These are phyloP conservation scores for Fragosphaeria purpurea DNA, from an alignment of 2,329 filamentous ascomycete species.

Conservation along the genomic window DNA sequence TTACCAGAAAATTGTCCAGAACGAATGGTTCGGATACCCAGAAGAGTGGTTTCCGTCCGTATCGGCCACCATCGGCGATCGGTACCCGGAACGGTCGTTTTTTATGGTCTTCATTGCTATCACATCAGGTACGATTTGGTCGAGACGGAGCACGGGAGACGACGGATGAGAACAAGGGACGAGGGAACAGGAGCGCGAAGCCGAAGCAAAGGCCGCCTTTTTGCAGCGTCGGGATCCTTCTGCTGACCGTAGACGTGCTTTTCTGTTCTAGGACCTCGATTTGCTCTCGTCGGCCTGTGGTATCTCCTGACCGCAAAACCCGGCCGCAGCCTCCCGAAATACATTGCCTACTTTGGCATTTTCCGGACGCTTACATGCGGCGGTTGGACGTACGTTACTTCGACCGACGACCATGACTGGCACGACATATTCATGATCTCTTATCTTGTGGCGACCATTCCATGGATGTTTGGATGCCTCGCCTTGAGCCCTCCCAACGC, in stretches of 20 bases:
- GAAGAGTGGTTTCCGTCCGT: conserved; percentile 96
- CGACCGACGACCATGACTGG: conserved; percentile 96
- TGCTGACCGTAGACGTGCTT: background rate
- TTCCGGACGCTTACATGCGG: conserved; percentile 89
- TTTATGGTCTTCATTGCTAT: conserved; percentile 97
- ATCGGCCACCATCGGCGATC: conserved; percentile 92
- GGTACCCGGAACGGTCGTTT: conserved; percentile 90
- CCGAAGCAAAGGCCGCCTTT: too few relatives aligned
- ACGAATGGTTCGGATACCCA: conserved; percentile 90
- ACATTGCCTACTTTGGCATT: conserved; percentile 68
- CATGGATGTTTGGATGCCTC: conserved; percentile 89
- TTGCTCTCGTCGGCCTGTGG: conserved; percentile 83
- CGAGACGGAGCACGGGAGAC: too few relatives aligned
- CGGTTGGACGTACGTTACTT: conserved; percentile 97
- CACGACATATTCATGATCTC: conserved; percentile 99
- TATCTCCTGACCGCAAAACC: conserved; percentile 77
- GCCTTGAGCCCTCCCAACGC: conserved; percentile 78
- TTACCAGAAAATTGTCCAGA: conserved; percentile 95
- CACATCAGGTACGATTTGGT: conserved; percentile 58
- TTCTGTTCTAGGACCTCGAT: conserved; percentile 59
- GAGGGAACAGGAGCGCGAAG: too few relatives aligned
- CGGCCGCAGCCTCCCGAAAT: conserved; percentile 66
- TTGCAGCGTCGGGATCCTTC: too few relatives aligned
- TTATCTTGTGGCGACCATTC: conserved; percentile 85
- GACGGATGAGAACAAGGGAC: conserved; percentile 1